Evolutionary conservation across 768 basidiomycete genomes (phyloP).

Genomic region (Wakefieldia striispora): DNA sequence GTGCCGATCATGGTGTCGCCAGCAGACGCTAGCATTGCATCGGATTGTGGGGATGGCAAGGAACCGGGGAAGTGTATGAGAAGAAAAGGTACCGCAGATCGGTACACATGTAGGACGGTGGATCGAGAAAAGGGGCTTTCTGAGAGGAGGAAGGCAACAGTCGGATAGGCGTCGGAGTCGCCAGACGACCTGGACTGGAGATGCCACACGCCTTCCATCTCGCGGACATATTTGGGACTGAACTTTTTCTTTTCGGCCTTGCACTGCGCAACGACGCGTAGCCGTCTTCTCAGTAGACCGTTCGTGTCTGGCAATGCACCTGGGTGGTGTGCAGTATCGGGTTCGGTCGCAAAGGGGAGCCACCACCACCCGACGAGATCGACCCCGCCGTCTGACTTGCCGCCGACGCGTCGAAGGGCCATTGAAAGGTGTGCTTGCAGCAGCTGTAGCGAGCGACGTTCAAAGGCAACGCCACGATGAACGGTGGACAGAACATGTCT

Average conservation of each 20-base stretch:
- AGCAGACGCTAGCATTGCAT: neutral
- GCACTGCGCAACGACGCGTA: conserved; percentile 85
- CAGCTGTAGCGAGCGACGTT: conserved; percentile 60
- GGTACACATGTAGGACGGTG: conserved; percentile 65
- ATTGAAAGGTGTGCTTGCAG: conserved; percentile 71
- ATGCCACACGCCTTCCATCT: conserved; percentile 86
- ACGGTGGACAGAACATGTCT: conserved; percentile 44
- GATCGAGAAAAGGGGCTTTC: conserved; percentile 76
- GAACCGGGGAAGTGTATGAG: conserved; percentile 70
- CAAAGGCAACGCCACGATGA: conserved; percentile 72
- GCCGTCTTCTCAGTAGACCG: conserved; percentile 40
- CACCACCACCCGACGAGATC: conserved; percentile 95
- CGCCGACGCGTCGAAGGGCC: conserved; percentile 76
- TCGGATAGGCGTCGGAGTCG: conserved; percentile 4
- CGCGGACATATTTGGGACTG: conserved; percentile 78
- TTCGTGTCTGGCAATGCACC: conserved; percentile 13
- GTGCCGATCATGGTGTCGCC: conserved; percentile 2
- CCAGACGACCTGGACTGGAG: conserved; percentile 15
- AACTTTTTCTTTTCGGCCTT: conserved; percentile 86
- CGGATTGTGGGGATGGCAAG: neutral
- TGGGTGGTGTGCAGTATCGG: neutral
- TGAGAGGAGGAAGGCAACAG: conserved; percentile 76
- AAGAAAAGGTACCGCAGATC: conserved; percentile 75
- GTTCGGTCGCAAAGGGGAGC: conserved; percentile 46
- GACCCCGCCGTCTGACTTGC: conserved; percentile 86